phyloP scores from a whole-genome alignment of 2,329 filamentous ascomycete genomes.

The Aspergillus tanneri region DNA sequence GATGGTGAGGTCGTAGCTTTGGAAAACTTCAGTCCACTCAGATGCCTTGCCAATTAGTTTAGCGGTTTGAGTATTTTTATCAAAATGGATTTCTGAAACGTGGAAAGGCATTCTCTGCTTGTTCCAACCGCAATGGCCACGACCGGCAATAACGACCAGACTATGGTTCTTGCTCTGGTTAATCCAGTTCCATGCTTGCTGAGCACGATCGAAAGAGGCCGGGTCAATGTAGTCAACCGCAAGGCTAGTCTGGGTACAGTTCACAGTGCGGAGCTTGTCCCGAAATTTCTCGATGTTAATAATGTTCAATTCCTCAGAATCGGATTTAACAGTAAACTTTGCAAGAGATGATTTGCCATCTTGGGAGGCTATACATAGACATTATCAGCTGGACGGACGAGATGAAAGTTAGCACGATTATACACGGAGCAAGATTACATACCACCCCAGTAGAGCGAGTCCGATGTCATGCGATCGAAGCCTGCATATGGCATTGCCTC shows the following conservation, averaged over 20 bases:
- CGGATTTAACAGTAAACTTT: constrained; percentile 19
- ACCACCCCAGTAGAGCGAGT: constrained; percentile 24
- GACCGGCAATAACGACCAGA: constrained; percentile 23
- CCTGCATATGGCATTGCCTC: constrained; percentile 4
- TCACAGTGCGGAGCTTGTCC: constrained; percentile 14
- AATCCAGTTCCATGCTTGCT: constrained; percentile 22
- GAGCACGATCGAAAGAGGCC: constrained; percentile 14
- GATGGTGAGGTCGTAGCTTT: constrained; percentile 23
- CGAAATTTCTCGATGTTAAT: constrained; percentile 20
- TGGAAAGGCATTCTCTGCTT: constrained; percentile 20
- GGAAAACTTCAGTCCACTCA: constrained; percentile 20
- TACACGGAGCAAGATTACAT: too few relatives aligned
- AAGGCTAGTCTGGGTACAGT: constrained; percentile 20
- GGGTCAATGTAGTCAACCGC: constrained; percentile 15
- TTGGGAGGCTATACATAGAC: constrained; percentile 9
- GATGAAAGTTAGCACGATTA: background rate
- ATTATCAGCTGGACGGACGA: background rate
- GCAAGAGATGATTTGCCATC: constrained; percentile 18
- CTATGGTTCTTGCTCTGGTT: constrained; percentile 18
- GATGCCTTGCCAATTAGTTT: constrained; percentile 17
- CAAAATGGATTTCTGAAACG: constrained; percentile 19
- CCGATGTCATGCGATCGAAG: constrained; percentile 18
- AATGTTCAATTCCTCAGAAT: constrained; percentile 18
- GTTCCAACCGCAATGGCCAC: constrained; percentile 26
- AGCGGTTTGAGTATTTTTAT: constrained; percentile 14